Evolutionary conservation across 2,329 filamentous ascomycete genomes (phyloP), one percentile per base, ranked within the genome.

Genomic region (Ophioceras dolichostomum): DNA sequence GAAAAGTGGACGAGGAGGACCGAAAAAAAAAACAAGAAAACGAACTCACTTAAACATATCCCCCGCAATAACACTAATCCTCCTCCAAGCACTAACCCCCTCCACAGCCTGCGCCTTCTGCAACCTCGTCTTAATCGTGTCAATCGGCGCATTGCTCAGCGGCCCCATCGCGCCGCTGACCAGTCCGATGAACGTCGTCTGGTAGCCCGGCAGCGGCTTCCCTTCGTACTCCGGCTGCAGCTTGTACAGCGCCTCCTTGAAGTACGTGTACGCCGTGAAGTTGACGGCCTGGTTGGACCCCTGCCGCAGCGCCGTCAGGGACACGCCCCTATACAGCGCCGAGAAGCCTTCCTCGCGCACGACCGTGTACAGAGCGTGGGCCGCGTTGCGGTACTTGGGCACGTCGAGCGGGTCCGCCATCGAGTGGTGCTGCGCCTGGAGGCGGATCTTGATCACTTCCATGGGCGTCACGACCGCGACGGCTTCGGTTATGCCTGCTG

Each of bases 371-470:
- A 78, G 61, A 6, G 76, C 76, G 58, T 80, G 76, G 14, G 87
- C 87, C 19, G 89, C 89, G 61, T 94, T 95, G 57, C 89, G 84
- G 69, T 96, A 96, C 66, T 96, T 96, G 46, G 91, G 91, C 8
- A 95, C 61, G 58, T 96, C 91, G 48, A 96, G 79, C 5, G 91
- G 91, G 57, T 98, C 91, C 34, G 91, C 87, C 80, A 98, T 91
- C 57, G 78, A 86, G 75, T 98, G 91, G 66, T 95, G 85, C 65
- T 98, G 91, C 4, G 89, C 89, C 70, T 98, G 91, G 49, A 98
- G 75, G 34, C 91, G 83, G 57, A 98, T 98, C 74, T 98, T 98
- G 63, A 98, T 77, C 43, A 98, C 91, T 67, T 98, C 91, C 91
- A 98, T 98, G 5, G 91, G 91, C 21, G 88, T 95, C 39, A 98